These are phyloP conservation scores for Yarrowia keelungensis DNA, from an alignment of 805 yeast genomes.

Conservation along the genomic window DNA sequence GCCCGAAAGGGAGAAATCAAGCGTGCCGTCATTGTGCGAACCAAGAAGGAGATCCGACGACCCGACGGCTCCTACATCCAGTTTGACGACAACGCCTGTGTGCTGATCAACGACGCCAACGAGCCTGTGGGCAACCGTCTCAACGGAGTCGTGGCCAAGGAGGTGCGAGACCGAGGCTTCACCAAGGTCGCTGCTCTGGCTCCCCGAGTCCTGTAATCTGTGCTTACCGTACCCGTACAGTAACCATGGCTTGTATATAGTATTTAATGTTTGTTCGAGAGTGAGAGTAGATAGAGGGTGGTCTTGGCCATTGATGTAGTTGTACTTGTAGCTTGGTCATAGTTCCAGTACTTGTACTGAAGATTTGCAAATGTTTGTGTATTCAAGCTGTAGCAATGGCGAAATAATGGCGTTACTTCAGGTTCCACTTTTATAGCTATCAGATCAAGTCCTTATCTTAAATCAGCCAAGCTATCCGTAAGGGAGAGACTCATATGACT, in stretches of 20 bases:
- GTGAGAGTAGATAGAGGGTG: too few species aligned
- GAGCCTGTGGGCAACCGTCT: conserved; percentile 97
- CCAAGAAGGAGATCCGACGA: conserved; percentile 78
- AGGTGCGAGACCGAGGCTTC: conserved; percentile 80
- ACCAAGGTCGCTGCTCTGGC: conserved; percentile 90
- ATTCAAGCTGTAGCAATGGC: too few species aligned
- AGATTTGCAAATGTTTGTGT: too few species aligned
- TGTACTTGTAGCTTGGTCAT: too few species aligned
- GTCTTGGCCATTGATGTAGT: too few species aligned
- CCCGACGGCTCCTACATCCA: conserved; percentile 85
- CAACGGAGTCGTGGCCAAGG: conserved; percentile 87
- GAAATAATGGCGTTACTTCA: too few species aligned
- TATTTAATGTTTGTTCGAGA: conserved; percentile 18
- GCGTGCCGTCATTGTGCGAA: conserved; percentile 93
- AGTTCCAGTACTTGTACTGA: too few species aligned
- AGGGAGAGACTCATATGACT: too few species aligned
- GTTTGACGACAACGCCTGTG: conserved; percentile 98
- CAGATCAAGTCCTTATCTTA: too few species aligned
- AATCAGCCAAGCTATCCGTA: too few species aligned
- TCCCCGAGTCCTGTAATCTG: conserved; percentile 69
- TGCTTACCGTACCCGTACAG: conserved; percentile 14
- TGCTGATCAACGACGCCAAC: conserved; percentile 85
- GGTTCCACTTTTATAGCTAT: too few species aligned
- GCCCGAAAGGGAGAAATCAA: conserved; percentile 95
- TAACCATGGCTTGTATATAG: conserved; percentile 38